phyloP scores from a whole-genome alignment of 768 basidiomycete species.

The Xerocomellus dryophilus region DNA sequence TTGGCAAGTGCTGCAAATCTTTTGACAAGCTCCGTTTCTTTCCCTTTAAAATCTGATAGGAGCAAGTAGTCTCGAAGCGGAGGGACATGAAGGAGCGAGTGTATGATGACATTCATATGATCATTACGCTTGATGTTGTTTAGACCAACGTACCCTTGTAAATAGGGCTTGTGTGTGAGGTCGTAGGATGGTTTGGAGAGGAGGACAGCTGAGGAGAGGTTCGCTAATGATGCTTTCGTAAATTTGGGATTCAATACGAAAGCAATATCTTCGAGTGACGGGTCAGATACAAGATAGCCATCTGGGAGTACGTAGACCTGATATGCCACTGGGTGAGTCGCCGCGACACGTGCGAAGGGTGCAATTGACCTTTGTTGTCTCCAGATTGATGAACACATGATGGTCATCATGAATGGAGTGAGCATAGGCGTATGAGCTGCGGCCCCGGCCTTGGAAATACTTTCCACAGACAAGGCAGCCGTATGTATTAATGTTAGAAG shows the following conservation, averaged over 20 bases:
- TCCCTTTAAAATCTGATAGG: constrained; percentile 67
- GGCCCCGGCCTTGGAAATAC: constrained; percentile 96
- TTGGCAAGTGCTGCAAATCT: constrained; percentile 86
- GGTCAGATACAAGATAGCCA: constrained; percentile 94
- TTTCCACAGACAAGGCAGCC: constrained; percentile 97
- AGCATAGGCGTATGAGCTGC: constrained; percentile 90
- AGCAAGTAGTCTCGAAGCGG: constrained; percentile 87
- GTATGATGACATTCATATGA: constrained; percentile 96
- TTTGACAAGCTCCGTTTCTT: constrained; percentile 82
- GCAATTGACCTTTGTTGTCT: constrained; percentile 71
- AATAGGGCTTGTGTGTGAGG: constrained; percentile 73
- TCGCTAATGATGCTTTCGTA: constrained; percentile 52
- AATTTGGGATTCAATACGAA: constrained; percentile 90
- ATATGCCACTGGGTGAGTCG: constrained; percentile 17
- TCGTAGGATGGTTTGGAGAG: constrained; percentile 81
- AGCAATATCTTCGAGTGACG: constrained; percentile 92
- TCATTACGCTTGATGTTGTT: constrained; percentile 98
- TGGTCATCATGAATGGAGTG: constrained; percentile 98
- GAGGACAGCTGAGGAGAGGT: constrained; percentile 55
- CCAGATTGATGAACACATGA: constrained; percentile 96
- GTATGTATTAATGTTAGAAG: constrained; percentile 96
- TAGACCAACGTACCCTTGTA: constrained; percentile 91
- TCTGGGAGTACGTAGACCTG: constrained; percentile 98
- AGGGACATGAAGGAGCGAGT: constrained; percentile 85
- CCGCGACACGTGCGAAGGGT: constrained; percentile 17